Evolutionary conservation across 2,329 filamentous ascomycete genomes (phyloP).

Genomic region (Arthroderma sp.): DNA sequence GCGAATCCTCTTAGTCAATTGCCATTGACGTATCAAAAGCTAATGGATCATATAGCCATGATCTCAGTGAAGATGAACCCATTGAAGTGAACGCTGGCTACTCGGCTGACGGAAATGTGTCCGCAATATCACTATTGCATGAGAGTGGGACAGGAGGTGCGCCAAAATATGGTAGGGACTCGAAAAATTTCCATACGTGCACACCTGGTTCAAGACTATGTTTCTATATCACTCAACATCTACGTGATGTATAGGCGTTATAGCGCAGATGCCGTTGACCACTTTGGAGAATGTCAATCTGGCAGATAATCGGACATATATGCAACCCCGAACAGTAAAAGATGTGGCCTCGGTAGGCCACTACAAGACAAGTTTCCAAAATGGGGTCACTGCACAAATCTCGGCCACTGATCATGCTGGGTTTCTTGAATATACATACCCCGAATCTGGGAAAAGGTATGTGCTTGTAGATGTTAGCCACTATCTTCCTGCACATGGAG

Average conservation of each 20-base stretch:
- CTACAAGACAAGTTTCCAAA: slow-evolving; percentile 47
- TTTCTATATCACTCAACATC: too few species aligned
- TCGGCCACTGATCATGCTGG: slow-evolving; percentile 51
- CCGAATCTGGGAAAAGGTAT: slow-evolving; percentile 37
- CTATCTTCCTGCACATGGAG: slow-evolving; percentile 28
- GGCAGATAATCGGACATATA: slow-evolving; percentile 28
- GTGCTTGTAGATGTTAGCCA: slow-evolving; percentile 42
- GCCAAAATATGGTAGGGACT: slow-evolving; percentile 23
- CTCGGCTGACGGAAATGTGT: slow-evolving; percentile 37
- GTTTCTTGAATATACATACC: slow-evolving; percentile 52
- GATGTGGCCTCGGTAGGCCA: slow-evolving; percentile 50
- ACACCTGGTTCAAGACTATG: too few species aligned
- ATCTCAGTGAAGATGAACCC: neutral
- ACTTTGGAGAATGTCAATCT: slow-evolving; percentile 28
- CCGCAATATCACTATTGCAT: slow-evolving; percentile 38
- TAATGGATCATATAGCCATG: neutral
- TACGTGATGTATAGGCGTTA: slow-evolving; percentile 5
- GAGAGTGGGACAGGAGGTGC: slow-evolving; percentile 36
- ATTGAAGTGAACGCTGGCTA: slow-evolving; percentile 31
- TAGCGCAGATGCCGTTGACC: slow-evolving; percentile 24
- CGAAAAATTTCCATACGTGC: too few species aligned
- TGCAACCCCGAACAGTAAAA: slow-evolving; percentile 47
- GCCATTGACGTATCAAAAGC: neutral
- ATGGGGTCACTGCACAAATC: slow-evolving; percentile 49
- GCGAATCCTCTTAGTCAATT: slow-evolving; percentile 18